phyloP scores from a whole-genome alignment of 331 rosid species.

The Telfairia occidentalis region DNA sequence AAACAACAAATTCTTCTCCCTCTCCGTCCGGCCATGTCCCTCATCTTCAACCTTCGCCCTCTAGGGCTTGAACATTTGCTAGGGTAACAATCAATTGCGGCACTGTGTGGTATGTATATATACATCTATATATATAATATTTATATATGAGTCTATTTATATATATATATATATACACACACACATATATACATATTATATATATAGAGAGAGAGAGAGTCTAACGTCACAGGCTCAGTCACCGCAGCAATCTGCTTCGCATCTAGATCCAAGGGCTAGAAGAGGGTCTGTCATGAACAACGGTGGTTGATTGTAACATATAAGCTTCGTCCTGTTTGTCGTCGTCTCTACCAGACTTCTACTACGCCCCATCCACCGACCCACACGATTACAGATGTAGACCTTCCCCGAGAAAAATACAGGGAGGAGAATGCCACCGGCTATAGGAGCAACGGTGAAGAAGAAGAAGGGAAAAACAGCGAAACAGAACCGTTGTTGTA shows the following conservation, averaged over 20 bases:
- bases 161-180: neutral
- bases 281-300: neutral
- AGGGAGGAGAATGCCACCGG: too few species aligned
- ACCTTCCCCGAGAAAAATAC: too few species aligned
- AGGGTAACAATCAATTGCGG: neutral
- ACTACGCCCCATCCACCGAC: neutral
- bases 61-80: constrained; percentile 7
- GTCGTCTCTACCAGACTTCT: neutral
- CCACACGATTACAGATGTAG: too few species aligned
- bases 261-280: constrained; percentile 3
- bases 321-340: neutral
- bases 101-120: neutral
- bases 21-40: neutral
- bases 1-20: neutral
- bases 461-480: too few species aligned
- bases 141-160: neutral
- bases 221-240: neutral
- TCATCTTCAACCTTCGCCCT: constrained; percentile 5
- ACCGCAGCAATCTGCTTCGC: neutral
- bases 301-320: neutral
- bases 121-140: neutral
- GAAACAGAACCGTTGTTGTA: too few species aligned
- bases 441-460: too few species aligned
- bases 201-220: neutral
- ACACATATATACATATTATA: neutral